Evolutionary conservation across 2,329 filamentous ascomycete genomes (phyloP), one percentile per base, ranked within the genome.

Genomic region (Whalleya microplaca): DNA sequence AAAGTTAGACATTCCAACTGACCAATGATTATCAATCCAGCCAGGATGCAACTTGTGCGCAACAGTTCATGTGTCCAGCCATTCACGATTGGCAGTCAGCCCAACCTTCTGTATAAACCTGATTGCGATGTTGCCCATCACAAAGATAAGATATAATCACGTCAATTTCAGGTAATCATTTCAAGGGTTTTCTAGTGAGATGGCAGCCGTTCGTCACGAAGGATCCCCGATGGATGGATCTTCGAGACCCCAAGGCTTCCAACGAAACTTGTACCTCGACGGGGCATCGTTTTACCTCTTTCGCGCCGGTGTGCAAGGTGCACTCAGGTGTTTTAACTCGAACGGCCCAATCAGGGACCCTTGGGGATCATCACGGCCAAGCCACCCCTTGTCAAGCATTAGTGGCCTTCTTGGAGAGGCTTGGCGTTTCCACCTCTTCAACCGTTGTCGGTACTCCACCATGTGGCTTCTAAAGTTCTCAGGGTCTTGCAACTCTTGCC

Each of bases 161-260:
- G 32, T 37, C 10, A 16, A 14, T 37, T 12, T 37, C 32, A 37
- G 3, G 32, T 37, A 37, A 37, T 37, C 32, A 37, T 37, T 16
- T 37, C 32, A 12, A 37, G 32, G 32, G 4, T 48, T 43, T 21
- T 50, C 50, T 59, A 43, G 45, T 41, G 45, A 54, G 51, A 46
- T 41, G 41, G 32, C 32, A 48, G 29, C 47, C 43, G 41, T 40
- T 55, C 56, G 56, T 59, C 51, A 46, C 52, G 47, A 51, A 62
- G 57, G 57, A 60, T 62, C 55, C 16, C 29, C 46, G 55, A 60
- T 37, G 50, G 27, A 52, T 43, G 49, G 46, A 56, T 58, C 50
- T 53, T 19, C 51, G 43, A 23, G 40, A 54, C 47, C 16, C 41
- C 32, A 46, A 58, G 58, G 51, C 51, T 53, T 42, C 49, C 23